Percentiles rank a stretch among this genome's conserved stretches.
These are phyloP conservation scores for Carex arenaria DNA, from an alignment of 202 grass and related monocot species.

Conservation along the genomic window DNA sequence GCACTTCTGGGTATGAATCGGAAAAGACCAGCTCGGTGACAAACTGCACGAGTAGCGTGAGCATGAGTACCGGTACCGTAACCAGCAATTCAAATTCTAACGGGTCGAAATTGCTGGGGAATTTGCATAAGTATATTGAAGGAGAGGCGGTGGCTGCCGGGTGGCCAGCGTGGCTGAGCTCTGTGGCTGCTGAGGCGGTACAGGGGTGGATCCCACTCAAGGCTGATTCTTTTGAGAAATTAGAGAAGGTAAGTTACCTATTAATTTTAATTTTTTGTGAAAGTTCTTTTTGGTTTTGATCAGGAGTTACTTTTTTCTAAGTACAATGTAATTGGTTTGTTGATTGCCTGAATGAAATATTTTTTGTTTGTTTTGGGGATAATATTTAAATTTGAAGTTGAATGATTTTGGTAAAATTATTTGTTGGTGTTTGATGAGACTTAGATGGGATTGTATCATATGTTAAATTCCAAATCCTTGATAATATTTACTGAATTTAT, in stretches of 20 bases:
- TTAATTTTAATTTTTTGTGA: not conserved
- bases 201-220: slow-evolving; percentile 82
- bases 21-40: slow-evolving; percentile 13
- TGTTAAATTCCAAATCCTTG: too few relatives aligned
- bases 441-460: too few relatives aligned
- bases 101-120: slow-evolving; percentile 28
- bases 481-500: not conserved
- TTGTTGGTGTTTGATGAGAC: not conserved
- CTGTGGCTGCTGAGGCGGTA: slow-evolving; percentile 80
- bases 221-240: slow-evolving; percentile 74
- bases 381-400: not conserved
- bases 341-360: not conserved
- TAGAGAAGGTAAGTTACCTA: slow-evolving; percentile 55
- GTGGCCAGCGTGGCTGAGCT: slow-evolving; percentile 78
- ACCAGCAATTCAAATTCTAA: slow-evolving; percentile 19
- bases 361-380: not conserved
- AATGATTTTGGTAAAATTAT: not conserved
- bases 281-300: not conserved
- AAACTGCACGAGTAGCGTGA: slow-evolving; percentile 21
- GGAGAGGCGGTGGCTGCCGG: slow-evolving; percentile 68
- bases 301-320: not conserved
- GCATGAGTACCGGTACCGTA: not conserved
- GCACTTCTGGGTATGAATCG: slow-evolving; percentile 25
- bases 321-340: not conserved
- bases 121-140: slow-evolving; percentile 45